Percentiles rank a stretch among this genome's conserved stretches.
Evolutionary conservation across 805 yeast species (phyloP).

Genomic region (Danielia oregonensis): DNA sequence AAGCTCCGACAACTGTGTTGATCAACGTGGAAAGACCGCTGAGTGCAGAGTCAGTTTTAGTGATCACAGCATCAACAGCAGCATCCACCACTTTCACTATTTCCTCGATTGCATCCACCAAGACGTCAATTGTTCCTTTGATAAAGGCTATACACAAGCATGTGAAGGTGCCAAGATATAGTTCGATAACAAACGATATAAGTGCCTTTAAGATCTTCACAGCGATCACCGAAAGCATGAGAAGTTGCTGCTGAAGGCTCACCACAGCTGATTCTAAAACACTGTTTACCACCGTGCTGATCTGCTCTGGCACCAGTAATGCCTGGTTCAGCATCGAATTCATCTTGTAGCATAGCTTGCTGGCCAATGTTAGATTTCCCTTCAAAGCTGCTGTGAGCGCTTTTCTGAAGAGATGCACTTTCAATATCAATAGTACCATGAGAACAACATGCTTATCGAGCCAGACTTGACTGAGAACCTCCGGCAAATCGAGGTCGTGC

Average conservation of each 20-base stretch:
- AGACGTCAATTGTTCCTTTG: constrained; percentile 62
- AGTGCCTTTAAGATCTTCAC: constrained; percentile 24
- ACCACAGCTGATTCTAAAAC: constrained; percentile 46
- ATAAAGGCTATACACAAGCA: constrained; percentile 76
- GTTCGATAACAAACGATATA: constrained; percentile 32
- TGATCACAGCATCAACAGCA: constrained; percentile 58
- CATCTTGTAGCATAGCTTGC: constrained; percentile 44
- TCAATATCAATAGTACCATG: constrained; percentile 52
- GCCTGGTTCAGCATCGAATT: constrained; percentile 30
- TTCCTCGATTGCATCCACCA: constrained; percentile 55
- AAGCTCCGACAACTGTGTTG: constrained; percentile 51
- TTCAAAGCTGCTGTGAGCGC: constrained; percentile 40
- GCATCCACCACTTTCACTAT: constrained; percentile 55
- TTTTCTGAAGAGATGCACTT: constrained; percentile 53
- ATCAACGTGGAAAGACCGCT: constrained; percentile 55
- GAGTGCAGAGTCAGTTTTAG: constrained; percentile 64
- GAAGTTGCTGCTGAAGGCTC: constrained; percentile 49
- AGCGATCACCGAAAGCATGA: constrained; percentile 57
- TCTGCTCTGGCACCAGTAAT: constrained; percentile 51
- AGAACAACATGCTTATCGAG: constrained; percentile 61
- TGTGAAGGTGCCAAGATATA: constrained; percentile 81
- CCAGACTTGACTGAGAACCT: constrained; percentile 61
- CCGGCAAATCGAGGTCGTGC: constrained; percentile 45
- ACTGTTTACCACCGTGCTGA: constrained; percentile 52
- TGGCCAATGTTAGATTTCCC: constrained; percentile 29